Base-by-base conservation (phyloP, 2,329 filamentous ascomycete species). In the Tolypocladium album region DNA sequence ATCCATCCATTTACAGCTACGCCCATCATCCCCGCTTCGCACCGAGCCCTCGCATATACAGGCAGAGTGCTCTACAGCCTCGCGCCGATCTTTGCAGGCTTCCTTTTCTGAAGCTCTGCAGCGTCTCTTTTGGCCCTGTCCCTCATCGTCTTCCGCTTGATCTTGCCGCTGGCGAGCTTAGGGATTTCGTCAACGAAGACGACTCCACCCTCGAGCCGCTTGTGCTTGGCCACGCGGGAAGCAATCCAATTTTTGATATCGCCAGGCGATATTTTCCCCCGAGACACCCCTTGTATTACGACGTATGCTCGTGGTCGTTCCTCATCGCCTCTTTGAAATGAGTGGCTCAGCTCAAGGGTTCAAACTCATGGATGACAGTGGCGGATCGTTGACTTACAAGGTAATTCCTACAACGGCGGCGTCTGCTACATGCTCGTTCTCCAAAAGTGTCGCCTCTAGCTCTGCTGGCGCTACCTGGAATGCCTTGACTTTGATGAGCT, bases 141-240 rank as follows among this genome's bases (percentile, higher is more conserved):
- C 4, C 47, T 34, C 47, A 52, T 52, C 15, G 7, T 68, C 64
- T 83, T 83, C 56, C 82, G 73, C 68, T 81, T 75, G 57, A 85
- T 84, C 74, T 85, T 86, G 11, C 82, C 82, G 61, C 78, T 81
- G 15, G 79, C 77, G 55, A 83, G 70, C 67, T 83, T 84, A 0
- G 82, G 82, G 58, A 85, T 78, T 63, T 80, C 79, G 56, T 83
- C 78, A 8, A 85, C 75, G 61, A 84, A 83, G 34, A 76, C 72
- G 36, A 83, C 75, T 4, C 81, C 80, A 3, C 80, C 81, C 1
- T 73, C 75, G 1, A 83, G 72, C 59, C 74, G 72, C 65, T 83
- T 82, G 64, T 83, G 79, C 67, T 78, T 81, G 45, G 80, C 72
- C 6, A 82, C 78, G 40, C 76, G 74, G 17, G 69, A 58, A 56